phyloP scores from a whole-genome alignment of 176 grass and related monocot species.

The Triticum aestivum region DNA sequence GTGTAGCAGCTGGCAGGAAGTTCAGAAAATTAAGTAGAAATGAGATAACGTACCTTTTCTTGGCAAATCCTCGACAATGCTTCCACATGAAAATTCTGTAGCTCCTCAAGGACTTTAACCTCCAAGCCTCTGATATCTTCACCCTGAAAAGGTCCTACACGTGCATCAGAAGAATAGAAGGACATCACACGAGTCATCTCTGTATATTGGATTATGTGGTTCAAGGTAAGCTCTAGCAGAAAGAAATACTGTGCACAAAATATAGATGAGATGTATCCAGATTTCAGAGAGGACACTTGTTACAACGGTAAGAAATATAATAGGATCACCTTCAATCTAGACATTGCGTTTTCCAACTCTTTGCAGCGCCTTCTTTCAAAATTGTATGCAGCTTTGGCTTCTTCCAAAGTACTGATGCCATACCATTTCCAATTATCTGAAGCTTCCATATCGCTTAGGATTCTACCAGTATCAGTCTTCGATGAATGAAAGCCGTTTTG shows the following conservation, averaged over 20 bases:
- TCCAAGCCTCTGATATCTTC: slow-evolving; percentile 82
- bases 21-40: background rate
- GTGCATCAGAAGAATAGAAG: slow-evolving; percentile 21
- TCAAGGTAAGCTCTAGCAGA: background rate
- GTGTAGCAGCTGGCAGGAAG: background rate
- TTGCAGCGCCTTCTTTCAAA: slow-evolving; percentile 63
- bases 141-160: slow-evolving; percentile 47
- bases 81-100: slow-evolving; percentile 92
- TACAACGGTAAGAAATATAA: background rate
- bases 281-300: background rate
- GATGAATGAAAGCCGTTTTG: slow-evolving; percentile 55
- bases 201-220: background rate
- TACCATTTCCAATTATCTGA: slow-evolving; percentile 51
- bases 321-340: slow-evolving; percentile 72
- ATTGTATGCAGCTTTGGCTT: slow-evolving; percentile 65
- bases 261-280: background rate
- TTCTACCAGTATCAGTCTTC: slow-evolving; percentile 33
- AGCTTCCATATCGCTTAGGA: slow-evolving; percentile 28
- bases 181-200: background rate
- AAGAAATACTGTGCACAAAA: background rate
- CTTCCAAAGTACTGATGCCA: slow-evolving; percentile 57
- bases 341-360: slow-evolving; percentile 71
- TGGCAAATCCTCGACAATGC: slow-evolving; percentile 91
- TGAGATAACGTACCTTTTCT: slow-evolving; percentile 65
- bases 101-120: slow-evolving; percentile 65